These are phyloP conservation scores for Leptodermis oblonga DNA, from an alignment of 257 asterid species.

Conservation along the genomic window DNA sequence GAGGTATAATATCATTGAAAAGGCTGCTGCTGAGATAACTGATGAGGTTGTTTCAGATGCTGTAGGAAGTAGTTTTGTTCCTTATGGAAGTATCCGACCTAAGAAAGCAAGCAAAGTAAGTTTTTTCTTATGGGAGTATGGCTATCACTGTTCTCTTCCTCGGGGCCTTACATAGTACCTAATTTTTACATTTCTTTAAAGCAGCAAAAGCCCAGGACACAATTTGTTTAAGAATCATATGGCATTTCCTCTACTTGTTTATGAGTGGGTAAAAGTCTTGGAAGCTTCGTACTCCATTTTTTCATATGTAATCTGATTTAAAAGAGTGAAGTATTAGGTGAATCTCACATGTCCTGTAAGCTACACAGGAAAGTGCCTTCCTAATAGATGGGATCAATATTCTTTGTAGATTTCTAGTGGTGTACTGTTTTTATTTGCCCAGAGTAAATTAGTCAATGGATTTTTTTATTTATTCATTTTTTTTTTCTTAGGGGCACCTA, in stretches of 20 bases:
- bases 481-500: neutral
- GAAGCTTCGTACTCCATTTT: neutral
- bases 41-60: constrained; percentile 99
- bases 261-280: neutral
- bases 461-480: neutral
- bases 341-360: no score
- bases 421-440: constrained; percentile 5
- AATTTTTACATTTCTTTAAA: neutral
- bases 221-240: neutral
- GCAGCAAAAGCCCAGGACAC: neutral
- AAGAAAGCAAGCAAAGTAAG: constrained; percentile 68
- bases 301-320: neutral
- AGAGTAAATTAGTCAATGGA: neutral
- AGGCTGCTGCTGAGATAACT: constrained; percentile 97
- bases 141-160: neutral
- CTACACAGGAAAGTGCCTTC: no score
- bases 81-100: constrained; percentile 59
- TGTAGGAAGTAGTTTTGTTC: constrained; percentile 65
- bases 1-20: constrained; percentile 71
- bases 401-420: neutral
- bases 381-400: no score
- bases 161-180: neutral
- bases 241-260: neutral
- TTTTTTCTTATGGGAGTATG: constrained; percentile 5
- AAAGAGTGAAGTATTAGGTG: neutral